phyloP scores from a whole-genome alignment of 78 protist species.

The Paulinella micropora region DNA sequence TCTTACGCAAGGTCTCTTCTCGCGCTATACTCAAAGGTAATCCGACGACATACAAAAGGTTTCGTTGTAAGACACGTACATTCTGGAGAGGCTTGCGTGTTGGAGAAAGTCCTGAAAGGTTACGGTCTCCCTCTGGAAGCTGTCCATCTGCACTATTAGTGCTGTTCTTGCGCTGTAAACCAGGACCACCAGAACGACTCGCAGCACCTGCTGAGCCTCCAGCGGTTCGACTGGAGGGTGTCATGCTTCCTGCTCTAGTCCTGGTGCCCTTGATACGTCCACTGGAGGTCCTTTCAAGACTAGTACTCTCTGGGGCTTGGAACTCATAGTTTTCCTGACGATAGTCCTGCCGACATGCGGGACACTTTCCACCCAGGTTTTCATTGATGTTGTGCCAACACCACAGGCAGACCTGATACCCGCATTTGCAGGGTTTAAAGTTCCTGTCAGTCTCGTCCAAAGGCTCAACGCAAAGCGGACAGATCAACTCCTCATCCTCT shows the following conservation, averaged over 20 bases:
- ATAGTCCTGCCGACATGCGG: constrained; percentile 67
- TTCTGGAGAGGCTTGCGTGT: constrained; percentile 39
- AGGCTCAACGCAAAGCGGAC: neutral
- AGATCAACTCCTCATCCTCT: too few relatives aligned
- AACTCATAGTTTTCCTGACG: too few relatives aligned
- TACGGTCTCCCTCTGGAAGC: too few relatives aligned
- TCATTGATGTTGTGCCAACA: constrained; percentile 70
- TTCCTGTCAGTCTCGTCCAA: constrained; percentile 8
- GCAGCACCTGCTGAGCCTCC: neutral
- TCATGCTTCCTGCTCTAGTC: too few relatives aligned
- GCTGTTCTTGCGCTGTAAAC: too few relatives aligned
- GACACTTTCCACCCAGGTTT: constrained; percentile 59
- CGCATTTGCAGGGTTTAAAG: constrained; percentile 39
- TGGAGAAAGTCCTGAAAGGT: too few relatives aligned
- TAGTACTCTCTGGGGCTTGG: too few relatives aligned
- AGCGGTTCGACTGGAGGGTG: neutral
- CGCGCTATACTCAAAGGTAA: constrained; percentile 53
- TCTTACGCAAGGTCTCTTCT: constrained; percentile 55
- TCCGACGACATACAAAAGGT: constrained; percentile 83
- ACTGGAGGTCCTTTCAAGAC: too few relatives aligned
- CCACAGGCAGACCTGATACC: constrained; percentile 58
- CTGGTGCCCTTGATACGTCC: too few relatives aligned
- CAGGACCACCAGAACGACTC: too few relatives aligned
- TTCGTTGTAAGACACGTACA: constrained; percentile 74
- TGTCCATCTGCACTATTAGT: neutral